Evolutionary conservation across 768 basidiomycete species (phyloP).

Genomic region (Chalciporus pseudorubinellus): DNA sequence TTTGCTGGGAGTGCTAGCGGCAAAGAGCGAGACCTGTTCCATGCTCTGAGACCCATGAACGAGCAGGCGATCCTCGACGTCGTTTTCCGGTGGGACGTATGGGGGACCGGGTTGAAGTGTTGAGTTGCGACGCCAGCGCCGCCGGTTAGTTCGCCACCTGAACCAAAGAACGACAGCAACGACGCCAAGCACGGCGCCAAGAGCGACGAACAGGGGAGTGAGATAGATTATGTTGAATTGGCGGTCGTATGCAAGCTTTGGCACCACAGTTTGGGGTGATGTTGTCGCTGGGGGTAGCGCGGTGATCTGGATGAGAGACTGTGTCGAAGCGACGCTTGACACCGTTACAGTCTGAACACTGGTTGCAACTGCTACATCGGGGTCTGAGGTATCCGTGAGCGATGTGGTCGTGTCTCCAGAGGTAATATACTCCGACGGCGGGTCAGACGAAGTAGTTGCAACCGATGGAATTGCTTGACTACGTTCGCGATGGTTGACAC

Average conservation of each 20-base stretch:
- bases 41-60: slow-evolving; percentile 21
- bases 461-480: no score
- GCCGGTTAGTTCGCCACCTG: slow-evolving; percentile 10
- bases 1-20: slow-evolving; percentile 29
- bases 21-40: slow-evolving; percentile 27
- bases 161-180: slow-evolving; percentile 7
- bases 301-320: slow-evolving; percentile 34
- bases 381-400: slow-evolving; percentile 2
- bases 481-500: no score
- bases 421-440: slow-evolving; percentile 41
- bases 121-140: slow-evolving; percentile 9
- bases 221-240: slow-evolving; percentile 27
- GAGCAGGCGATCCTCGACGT: slow-evolving; percentile 13
- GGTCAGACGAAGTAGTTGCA: slow-evolving; percentile 30
- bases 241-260: slow-evolving; percentile 20
- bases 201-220: slow-evolving; percentile 24
- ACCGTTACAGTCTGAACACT: neutral
- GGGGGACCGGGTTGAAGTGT: slow-evolving; percentile 26
- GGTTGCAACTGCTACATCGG: neutral
- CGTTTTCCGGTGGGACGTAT: slow-evolving; percentile 22
- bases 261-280: slow-evolving; percentile 9
- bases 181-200: slow-evolving; percentile 27
- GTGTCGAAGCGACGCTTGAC: slow-evolving; percentile 9
- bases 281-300: slow-evolving; percentile 30
- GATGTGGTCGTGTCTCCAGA: slow-evolving; percentile 20